Base-by-base conservation (phyloP, 2,329 filamentous ascomycete genomes). In the Cladosporium phlei region DNA sequence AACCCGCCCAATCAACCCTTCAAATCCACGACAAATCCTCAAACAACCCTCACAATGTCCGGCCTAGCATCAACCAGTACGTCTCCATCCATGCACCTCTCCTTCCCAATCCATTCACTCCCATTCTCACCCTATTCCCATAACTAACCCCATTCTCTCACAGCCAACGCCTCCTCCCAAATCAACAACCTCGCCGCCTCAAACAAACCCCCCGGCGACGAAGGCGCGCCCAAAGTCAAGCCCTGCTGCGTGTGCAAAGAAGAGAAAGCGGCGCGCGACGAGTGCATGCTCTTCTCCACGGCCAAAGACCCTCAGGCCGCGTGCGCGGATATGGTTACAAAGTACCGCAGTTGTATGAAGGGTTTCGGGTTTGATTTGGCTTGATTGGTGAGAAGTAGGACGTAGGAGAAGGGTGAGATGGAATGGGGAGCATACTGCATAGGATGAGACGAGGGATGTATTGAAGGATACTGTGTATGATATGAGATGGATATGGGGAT, bases 201-300 rank as follows among this genome's bases (percentile, higher is more conserved):
- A 50, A 60, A 72, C 54, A 74, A 74, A 58, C 59, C 63, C 20
- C 17, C 35, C 21, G 30, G 20, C 27, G 27, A 20, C 44, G 30
- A 30, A 5, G 14, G 9, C 35, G n/a, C 34, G 3, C 4, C 22
- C 7, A 47, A 47, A 14, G 51, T 50, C 20, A 61, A 96, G 88
- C 91, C 91, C 33, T 97, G 93, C 79, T 97, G 93, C 66, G 93
- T 97, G 22, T 98, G 93, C 80, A 96, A 90, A 66, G 82, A 93
- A 34, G 89, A 98, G 69, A 98, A 98, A 70, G 77, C 87, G 29
- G 79, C 79, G 58, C 88, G 93, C 54, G 93, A 98, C 72, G 90
- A 98, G 71, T 98, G 93, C 76, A 97, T 98, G 91, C 86, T 98
- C 47, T 96, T 97, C 74, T 95, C 88, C 47, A 89, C 80, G 53